Evolutionary conservation across 192 early-diverging fungal species (phyloP).

Genomic region (Podila horticola): DNA sequence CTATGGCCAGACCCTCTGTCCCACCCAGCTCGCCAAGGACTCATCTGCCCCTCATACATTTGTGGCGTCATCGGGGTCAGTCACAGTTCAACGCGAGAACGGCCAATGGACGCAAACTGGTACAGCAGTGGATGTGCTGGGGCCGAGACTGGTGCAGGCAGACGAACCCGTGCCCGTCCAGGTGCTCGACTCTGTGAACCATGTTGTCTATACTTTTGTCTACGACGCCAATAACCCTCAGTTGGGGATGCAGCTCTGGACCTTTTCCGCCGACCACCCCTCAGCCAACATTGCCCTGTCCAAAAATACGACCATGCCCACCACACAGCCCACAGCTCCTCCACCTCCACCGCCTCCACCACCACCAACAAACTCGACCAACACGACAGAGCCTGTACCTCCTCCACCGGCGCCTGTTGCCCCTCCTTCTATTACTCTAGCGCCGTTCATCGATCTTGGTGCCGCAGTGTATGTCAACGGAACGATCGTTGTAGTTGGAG

Average conservation of each 20-base stretch:
- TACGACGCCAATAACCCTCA: conserved; percentile 39
- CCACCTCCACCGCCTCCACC: neutral
- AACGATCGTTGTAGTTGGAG: conserved; percentile 38
- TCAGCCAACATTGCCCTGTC: conserved; percentile 8
- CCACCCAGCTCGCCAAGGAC: conserved; percentile 1
- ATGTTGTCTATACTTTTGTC: conserved; percentile 25
- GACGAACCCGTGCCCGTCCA: conserved; percentile 33
- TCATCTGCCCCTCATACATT: conserved; percentile 6
- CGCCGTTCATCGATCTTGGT: conserved; percentile 29
- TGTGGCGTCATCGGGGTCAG: conserved; percentile 10
- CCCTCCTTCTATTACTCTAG: conserved; percentile 4
- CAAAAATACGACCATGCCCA: conserved; percentile 29
- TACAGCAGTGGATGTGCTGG: conserved; percentile 5
- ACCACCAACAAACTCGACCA: conserved; percentile 19
- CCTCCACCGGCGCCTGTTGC: neutral
- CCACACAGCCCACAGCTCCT: conserved; percentile 9
- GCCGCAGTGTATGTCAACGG: conserved; percentile 23
- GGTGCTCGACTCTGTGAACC: conserved; percentile 11
- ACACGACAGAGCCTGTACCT: conserved; percentile 1
- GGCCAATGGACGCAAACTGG: neutral
- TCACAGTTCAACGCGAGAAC: neutral
- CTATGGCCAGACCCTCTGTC: conserved; percentile 38
- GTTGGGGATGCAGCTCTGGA: conserved; percentile 31
- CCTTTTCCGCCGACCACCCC: conserved; percentile 16
- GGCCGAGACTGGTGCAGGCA: conserved; percentile 14